Base-by-base conservation (phyloP, 495 filamentous ascomycete genomes). In the Xylaria grammica region DNA sequence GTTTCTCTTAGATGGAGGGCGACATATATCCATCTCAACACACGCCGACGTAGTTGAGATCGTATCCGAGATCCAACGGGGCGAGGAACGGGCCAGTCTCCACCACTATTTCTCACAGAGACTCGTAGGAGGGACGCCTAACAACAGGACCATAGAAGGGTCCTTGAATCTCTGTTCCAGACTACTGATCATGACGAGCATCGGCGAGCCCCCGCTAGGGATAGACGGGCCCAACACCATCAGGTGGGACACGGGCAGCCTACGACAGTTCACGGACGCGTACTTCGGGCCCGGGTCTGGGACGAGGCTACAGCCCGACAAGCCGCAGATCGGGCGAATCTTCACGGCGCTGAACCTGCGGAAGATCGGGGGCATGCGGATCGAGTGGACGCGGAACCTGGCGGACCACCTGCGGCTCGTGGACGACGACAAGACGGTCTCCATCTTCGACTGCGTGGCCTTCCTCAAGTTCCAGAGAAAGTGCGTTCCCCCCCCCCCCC, bases 361-460 rank as follows among this genome's bases (percentile, higher is more conserved):
- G 19, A 60, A 69, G 1, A 77, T 82, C 45, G 80, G 65, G 4
- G 80, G 79, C 3, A 65, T 83, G 27, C 60, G 72, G 38, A 72
- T 84, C 11, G 15, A 48, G 17, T 79, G 73, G 75, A 85, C 82
- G 10, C 57, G 71, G 45, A 82, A 84, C 45, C 52, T 84, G 4
- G 67, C 71, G 0, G 79, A 84, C 54, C 82, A 85, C 67, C 69
- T 85, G 3, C 72, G 69, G 0, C 40, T 83, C 17, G 65, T 65
- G 7, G 76, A 79, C 30, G 77, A 76, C 44, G 79, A 79, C 36
- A 74, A 65, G 9, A 72, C 57, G n/a, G 69, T 85, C 11, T 51
- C 58, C 1, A 67, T 85, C 3, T 85, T 82, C 60, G 77, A 83
- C 63, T 75, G 82, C 53, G 75, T 53, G 13, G 71, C 72, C 1